Conservation (phyloP, 805 yeast species). For the Hanseniaspora opuntiae region DNA sequence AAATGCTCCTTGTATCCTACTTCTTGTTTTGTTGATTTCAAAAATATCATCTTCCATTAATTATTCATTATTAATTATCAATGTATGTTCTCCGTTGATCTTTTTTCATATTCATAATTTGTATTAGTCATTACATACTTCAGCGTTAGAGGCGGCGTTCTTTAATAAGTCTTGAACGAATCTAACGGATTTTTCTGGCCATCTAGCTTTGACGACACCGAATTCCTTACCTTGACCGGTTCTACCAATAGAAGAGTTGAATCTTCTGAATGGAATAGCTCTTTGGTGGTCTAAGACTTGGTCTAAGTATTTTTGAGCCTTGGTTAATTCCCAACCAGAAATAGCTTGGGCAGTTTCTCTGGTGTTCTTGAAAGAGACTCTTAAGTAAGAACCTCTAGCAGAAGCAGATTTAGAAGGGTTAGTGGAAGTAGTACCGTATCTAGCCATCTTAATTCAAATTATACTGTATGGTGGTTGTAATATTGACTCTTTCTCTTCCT, state of each 20-base stretch:
- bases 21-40: too few species aligned
- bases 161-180: slow-evolving; percentile 85
- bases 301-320: slow-evolving; percentile 87
- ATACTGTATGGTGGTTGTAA: slow-evolving; percentile 11
- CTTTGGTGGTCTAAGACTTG: slow-evolving; percentile 96
- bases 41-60: neutral
- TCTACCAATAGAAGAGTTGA: slow-evolving; percentile 92
- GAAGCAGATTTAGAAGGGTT: slow-evolving; percentile 99
- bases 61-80: slow-evolving; percentile 11
- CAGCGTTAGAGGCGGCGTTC: slow-evolving; percentile 98
- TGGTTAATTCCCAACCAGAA: slow-evolving; percentile 93
- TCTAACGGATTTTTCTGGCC: slow-evolving; percentile 98
- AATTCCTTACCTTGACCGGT: slow-evolving; percentile 99
- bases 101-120: neutral
- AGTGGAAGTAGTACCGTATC: slow-evolving; percentile 98
- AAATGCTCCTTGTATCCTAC: neutral
- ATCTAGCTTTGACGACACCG: slow-evolving; percentile 99
- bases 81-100: slow-evolving; percentile 1
- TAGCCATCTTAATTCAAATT: slow-evolving; percentile 54
- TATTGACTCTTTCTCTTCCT: neutral
- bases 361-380: slow-evolving; percentile 99
- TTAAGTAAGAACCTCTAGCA: slow-evolving; percentile 98
- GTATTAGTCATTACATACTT: slow-evolving; percentile 31
- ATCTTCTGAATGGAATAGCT: slow-evolving; percentile 99
- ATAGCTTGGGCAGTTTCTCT: slow-evolving; percentile 98